phyloP scores from a whole-genome alignment of 129 eudicot species.

The Oenanthe sinensis region DNA sequence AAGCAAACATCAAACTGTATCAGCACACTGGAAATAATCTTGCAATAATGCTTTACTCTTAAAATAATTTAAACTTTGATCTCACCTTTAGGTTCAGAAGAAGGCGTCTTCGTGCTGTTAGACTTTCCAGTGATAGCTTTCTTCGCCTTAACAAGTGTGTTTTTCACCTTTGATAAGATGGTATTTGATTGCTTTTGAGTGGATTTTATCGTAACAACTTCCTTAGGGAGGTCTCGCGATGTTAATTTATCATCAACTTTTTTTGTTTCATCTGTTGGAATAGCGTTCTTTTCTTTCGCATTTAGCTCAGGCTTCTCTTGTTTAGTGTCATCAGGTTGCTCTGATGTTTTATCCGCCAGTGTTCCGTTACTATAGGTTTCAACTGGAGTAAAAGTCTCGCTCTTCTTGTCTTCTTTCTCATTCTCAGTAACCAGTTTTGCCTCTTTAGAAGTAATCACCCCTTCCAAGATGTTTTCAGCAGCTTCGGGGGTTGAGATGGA shows the following conservation, averaged over 20 bases:
- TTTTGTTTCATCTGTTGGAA: conserved; percentile 10
- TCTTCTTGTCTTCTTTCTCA: conserved; percentile 20
- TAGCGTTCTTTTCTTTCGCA: conserved; percentile 20
- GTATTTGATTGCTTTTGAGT: conserved; percentile 49
- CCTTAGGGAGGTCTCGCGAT: conserved; percentile 25
- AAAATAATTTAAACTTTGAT: conserved; percentile 11
- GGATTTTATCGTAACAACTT: conserved; percentile 45
- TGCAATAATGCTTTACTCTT: not conserved
- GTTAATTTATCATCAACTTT: conserved; percentile 16
- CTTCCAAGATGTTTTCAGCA: conserved; percentile 19
- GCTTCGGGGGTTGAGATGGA: conserved; percentile 8
- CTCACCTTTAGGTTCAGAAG: conserved; percentile 41
- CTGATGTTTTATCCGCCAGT: conserved; percentile 10
- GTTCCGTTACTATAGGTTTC: conserved; percentile 10
- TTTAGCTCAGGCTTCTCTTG: conserved; percentile 22
- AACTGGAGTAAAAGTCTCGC: conserved; percentile 16
- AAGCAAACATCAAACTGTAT: conserved; percentile 13
- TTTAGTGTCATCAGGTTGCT: conserved; percentile 25
- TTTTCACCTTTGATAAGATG: conserved; percentile 72
- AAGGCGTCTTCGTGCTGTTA: conserved; percentile 31
- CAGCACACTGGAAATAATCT: conserved; percentile 14
- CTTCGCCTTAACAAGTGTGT: conserved; percentile 83
- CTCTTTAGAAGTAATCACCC: conserved; percentile 18
- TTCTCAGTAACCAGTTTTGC: conserved; percentile 22
- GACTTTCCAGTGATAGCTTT: conserved; percentile 81